A percentile compares a stretch with the other conserved stretches of the same genome.
Evolutionary conservation across 805 yeast species (phyloP).

Genomic region (Candida ortonii): DNA sequence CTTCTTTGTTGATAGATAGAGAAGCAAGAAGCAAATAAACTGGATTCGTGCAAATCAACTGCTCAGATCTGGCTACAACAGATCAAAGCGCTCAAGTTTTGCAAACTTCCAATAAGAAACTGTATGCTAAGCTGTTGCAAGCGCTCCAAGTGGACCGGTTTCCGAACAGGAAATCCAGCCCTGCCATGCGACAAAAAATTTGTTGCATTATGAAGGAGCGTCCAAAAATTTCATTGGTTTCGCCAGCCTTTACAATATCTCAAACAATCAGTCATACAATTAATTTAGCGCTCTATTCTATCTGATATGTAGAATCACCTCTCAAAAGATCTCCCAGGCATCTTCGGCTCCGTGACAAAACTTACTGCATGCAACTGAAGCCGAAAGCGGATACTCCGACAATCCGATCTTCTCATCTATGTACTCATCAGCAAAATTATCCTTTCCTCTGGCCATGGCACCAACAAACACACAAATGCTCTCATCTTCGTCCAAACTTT

Average conservation of each 20-base stretch:
- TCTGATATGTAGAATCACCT: neutral
- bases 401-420: slow-evolving; percentile 96
- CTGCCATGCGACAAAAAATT: too few species aligned
- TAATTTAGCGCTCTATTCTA: slow-evolving; percentile 2
- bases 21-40: slow-evolving; percentile 8
- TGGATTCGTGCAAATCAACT: too few species aligned
- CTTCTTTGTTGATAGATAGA: slow-evolving; percentile 2
- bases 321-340: slow-evolving; percentile 74
- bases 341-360: slow-evolving; percentile 99
- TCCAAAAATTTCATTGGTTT: too few species aligned
- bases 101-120: too few species aligned
- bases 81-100: too few species aligned
- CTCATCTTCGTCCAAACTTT: slow-evolving; percentile 78
- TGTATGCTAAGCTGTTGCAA: slow-evolving; percentile 9
- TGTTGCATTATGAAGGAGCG: too few species aligned
- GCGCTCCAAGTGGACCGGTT: slow-evolving; percentile 3
- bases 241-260: too few species aligned
- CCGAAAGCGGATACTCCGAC: slow-evolving; percentile 92
- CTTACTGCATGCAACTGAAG: slow-evolving; percentile 97
- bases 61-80: too few species aligned
- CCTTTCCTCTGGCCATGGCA: slow-evolving; percentile 98
- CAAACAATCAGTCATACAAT: too few species aligned
- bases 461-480: slow-evolving; percentile 98
- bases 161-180: too few species aligned
- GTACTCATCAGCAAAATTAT: slow-evolving; percentile 93